phyloP scores from a whole-genome alignment of 768 basidiomycete species.

The Russula olivacea region DNA sequence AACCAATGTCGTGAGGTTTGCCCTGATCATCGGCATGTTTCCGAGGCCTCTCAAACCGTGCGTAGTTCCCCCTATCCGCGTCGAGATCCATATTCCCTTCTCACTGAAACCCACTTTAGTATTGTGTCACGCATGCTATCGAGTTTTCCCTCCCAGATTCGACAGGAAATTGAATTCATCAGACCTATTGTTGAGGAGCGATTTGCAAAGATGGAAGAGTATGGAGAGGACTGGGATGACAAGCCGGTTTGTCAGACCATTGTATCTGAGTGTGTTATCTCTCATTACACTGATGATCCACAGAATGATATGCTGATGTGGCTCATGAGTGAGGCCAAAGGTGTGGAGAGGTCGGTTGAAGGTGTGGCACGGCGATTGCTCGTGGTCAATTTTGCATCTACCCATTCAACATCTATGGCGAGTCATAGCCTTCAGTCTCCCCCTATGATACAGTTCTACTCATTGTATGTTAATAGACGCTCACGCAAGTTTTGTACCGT shows the following conservation, averaged over 20 bases:
- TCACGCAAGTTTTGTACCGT: slow-evolving; percentile 22
- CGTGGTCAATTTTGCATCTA: slow-evolving; percentile 35
- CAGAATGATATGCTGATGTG: slow-evolving; percentile 39
- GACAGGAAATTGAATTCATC: neutral
- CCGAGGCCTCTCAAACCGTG: slow-evolving; percentile 43
- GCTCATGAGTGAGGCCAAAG: slow-evolving; percentile 35
- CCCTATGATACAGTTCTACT: neutral
- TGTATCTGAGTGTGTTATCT: neutral
- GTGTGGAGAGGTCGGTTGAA: slow-evolving; percentile 30
- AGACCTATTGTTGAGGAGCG: slow-evolving; percentile 8
- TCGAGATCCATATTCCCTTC: neutral
- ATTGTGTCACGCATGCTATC: neutral
- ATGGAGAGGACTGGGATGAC: slow-evolving; percentile 1
- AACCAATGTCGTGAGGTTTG: slow-evolving; percentile 32
- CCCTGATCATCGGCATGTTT: slow-evolving; percentile 34
- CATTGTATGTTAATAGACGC: neutral
- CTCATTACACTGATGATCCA: neutral
- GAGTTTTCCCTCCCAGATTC: neutral
- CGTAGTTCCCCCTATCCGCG: slow-evolving; percentile 5
- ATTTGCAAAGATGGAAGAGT: neutral
- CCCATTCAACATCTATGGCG: slow-evolving; percentile 35
- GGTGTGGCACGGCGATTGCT: slow-evolving; percentile 33
- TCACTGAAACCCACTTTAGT: neutral
- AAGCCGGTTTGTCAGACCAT: neutral
- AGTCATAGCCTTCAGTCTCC: neutral